These are phyloP conservation scores for Camellia oleifera DNA, from an alignment of 179 eudicot genomes.

Conservation along the genomic window DNA sequence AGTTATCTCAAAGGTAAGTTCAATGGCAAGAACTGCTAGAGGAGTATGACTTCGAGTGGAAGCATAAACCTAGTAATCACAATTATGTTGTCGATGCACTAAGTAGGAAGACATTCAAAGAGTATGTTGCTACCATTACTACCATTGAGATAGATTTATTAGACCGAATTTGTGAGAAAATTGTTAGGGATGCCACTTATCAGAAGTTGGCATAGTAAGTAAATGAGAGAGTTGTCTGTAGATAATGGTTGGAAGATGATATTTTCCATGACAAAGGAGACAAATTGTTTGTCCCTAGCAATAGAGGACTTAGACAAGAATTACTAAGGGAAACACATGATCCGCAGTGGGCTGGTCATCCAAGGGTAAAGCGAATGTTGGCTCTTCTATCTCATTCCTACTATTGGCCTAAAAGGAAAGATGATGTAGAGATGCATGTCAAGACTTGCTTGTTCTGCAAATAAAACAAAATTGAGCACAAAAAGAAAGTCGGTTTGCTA, in stretches of 20 bases:
- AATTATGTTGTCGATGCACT: conserved; percentile 5
- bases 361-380: not conserved
- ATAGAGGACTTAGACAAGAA: not conserved
- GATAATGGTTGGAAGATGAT: conserved; percentile 12
- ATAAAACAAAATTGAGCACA: conserved; percentile 12
- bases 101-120: not conserved
- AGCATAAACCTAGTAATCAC: not conserved
- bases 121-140: not conserved
- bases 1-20: conserved; percentile 3
- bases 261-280: conserved; percentile 11
- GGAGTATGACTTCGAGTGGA: conserved; percentile 12
- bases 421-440: conserved; percentile 14
- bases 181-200: not conserved
- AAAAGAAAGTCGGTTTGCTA: conserved; percentile 1
- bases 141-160: not conserved
- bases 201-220: not conserved
- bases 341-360: conserved; percentile 12
- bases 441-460: conserved; percentile 16
- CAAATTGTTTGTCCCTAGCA: not conserved
- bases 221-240: not conserved
- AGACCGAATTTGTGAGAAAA: not conserved
- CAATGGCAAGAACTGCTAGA: conserved; percentile 13
- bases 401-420: conserved; percentile 15
- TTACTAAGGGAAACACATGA: conserved; percentile 13
- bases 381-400: not conserved